These are phyloP conservation scores for Rutidosis leptorrhynchoides DNA, from an alignment of 129 eudicot species.

Conservation along the genomic window DNA sequence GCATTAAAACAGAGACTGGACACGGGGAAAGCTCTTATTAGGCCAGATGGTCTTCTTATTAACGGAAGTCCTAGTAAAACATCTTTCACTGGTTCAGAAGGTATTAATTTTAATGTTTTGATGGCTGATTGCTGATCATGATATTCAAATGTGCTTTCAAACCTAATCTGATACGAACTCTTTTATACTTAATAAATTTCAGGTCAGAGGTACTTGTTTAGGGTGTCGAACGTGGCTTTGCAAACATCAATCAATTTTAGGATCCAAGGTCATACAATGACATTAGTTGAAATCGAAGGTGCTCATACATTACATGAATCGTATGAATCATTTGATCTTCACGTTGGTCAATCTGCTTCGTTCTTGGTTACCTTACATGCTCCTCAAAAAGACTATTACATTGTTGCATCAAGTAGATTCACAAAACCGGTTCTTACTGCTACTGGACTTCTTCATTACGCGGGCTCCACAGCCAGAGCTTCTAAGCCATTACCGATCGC, in stretches of 20 bases:
- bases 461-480: slow-evolving; percentile 44
- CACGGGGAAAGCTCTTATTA: slow-evolving; percentile 50
- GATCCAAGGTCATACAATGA: slow-evolving; percentile 67
- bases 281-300: slow-evolving; percentile 77
- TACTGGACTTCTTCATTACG: slow-evolving; percentile 59
- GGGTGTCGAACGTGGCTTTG: slow-evolving; percentile 77
- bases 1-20: slow-evolving; percentile 46
- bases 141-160: background rate
- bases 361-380: slow-evolving; percentile 59
- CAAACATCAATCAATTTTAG: slow-evolving; percentile 71
- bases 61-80: slow-evolving; percentile 50
- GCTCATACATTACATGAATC: slow-evolving; percentile 64
- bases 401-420: slow-evolving; percentile 77
- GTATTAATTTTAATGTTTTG: slow-evolving; percentile 12
- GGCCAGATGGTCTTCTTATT: slow-evolving; percentile 62
- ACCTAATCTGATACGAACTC: slow-evolving; percentile 4
- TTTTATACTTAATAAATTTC: slow-evolving; percentile 17
- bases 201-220: slow-evolving; percentile 74
- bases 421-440: slow-evolving; percentile 51
- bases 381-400: slow-evolving; percentile 45
- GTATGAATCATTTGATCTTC: slow-evolving; percentile 84
- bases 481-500: slow-evolving; percentile 63
- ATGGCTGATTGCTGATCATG: slow-evolving; percentile 40
- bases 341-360: slow-evolving; percentile 76
- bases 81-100: slow-evolving; percentile 49